Conservation (phyloP, 768 basidiomycete genomes). For the Daedaleopsis nitida region DNA sequence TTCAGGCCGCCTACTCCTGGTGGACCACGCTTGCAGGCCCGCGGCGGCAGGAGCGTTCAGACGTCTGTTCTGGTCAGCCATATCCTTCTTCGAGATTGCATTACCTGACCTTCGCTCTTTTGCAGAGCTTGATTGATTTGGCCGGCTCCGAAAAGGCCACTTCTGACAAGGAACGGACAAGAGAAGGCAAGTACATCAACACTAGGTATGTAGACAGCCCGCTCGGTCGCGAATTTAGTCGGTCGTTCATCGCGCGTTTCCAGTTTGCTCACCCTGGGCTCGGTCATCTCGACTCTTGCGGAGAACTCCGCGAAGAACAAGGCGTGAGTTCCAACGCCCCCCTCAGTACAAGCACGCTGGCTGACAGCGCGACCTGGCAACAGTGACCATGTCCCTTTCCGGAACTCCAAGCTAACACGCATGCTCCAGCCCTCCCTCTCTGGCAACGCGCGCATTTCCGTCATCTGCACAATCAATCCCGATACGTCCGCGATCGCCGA, state of each 20-base stretch:
- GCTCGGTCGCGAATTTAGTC: neutral
- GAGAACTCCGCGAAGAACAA: slow-evolving; percentile 84
- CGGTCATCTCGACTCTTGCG: slow-evolving; percentile 88
- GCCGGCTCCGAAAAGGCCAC: slow-evolving; percentile 98
- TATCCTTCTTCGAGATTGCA: neutral
- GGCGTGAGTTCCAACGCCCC: slow-evolving; percentile 41
- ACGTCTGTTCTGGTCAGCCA: slow-evolving; percentile 68
- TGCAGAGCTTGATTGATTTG: slow-evolving; percentile 88
- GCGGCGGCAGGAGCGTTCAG: slow-evolving; percentile 79
- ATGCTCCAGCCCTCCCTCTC: slow-evolving; percentile 94
- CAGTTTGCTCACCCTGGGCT: slow-evolving; percentile 89
- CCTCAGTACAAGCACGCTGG: neutral
- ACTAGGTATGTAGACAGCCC: slow-evolving; percentile 52
- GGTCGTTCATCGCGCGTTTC: neutral
- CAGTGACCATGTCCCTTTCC: slow-evolving; percentile 90
- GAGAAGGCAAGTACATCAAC: slow-evolving; percentile 97
- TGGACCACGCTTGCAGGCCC: slow-evolving; percentile 69
- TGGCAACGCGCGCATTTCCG: slow-evolving; percentile 93
- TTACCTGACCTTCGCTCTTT: neutral
- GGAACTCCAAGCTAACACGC: slow-evolving; percentile 93
- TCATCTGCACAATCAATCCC: slow-evolving; percentile 95
- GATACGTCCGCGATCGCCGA: slow-evolving; percentile 78
- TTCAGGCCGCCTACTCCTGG: slow-evolving; percentile 51
- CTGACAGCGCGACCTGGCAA: neutral
- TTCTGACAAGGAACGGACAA: slow-evolving; percentile 91